A percentile compares a stretch with the other conserved stretches of the same genome.
phyloP scores from a whole-genome alignment of 352 stramenopile genomes.

The Phytopythium helicoides region DNA sequence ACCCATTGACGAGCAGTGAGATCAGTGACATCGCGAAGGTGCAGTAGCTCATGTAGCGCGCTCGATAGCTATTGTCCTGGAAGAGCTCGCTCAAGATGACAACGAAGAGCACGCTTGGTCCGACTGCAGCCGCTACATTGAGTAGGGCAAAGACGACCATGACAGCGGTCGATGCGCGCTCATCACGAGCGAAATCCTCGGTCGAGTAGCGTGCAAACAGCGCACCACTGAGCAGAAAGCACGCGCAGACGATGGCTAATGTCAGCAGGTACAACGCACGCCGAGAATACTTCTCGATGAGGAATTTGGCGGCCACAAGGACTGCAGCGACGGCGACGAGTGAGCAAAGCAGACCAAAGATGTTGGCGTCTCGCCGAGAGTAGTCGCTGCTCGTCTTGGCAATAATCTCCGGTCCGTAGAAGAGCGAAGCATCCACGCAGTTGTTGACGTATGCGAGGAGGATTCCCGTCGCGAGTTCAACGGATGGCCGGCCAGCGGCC shows the following conservation, averaged over 20 bases:
- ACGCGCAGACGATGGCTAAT: slow-evolving; percentile 59
- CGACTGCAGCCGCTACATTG: slow-evolving; percentile 72
- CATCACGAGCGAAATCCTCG: slow-evolving; percentile 52
- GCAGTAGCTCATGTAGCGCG: slow-evolving; percentile 87
- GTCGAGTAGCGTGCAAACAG: slow-evolving; percentile 72
- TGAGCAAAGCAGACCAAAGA: slow-evolving; percentile 70
- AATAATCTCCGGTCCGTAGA: slow-evolving; percentile 85
- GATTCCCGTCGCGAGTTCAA: slow-evolving; percentile 77
- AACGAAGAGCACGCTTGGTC: slow-evolving; percentile 79
- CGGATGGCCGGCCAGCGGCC: slow-evolving; percentile 21
- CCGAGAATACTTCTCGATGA: slow-evolving; percentile 67
- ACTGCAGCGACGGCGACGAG: slow-evolving; percentile 70
- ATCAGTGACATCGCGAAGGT: slow-evolving; percentile 88
- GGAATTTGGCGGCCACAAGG: slow-evolving; percentile 56
- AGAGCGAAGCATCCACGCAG: slow-evolving; percentile 85
- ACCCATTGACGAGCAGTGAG: slow-evolving; percentile 80
- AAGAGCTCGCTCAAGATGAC: slow-evolving; percentile 87
- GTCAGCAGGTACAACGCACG: slow-evolving; percentile 74
- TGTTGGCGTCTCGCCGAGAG: slow-evolving; percentile 63
- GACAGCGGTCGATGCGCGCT: slow-evolving; percentile 43
- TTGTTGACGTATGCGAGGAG: slow-evolving; percentile 87
- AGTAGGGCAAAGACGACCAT: slow-evolving; percentile 69
- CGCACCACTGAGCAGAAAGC: slow-evolving; percentile 60
- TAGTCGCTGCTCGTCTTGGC: slow-evolving; percentile 60
- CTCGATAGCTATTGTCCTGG: slow-evolving; percentile 75